Conservation (phyloP, 225 moss, liverwort and hornwort genomes). For the Polytrichum commune region DNA sequence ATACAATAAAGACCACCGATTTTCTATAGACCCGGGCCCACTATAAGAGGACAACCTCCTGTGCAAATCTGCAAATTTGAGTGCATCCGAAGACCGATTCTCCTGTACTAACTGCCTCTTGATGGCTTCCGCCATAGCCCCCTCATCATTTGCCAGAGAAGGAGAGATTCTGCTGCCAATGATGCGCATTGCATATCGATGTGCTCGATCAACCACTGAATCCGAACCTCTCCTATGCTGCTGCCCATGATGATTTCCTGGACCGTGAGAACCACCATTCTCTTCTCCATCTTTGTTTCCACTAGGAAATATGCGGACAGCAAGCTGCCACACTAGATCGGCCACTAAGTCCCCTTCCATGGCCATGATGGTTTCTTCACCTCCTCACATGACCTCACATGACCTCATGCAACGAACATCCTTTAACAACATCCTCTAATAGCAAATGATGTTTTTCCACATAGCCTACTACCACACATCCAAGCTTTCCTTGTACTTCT, state of each 20-base stretch:
- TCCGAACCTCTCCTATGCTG: slow-evolving; percentile 27
- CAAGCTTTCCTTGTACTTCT: no score
- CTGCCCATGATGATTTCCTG: not conserved
- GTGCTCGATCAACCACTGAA: slow-evolving; percentile 55
- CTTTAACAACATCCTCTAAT: not conserved
- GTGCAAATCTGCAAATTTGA: slow-evolving; percentile 90
- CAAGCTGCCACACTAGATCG: slow-evolving; percentile 93
- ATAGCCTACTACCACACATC: no score
- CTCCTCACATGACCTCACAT: not conserved
- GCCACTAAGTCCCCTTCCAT: slow-evolving; percentile 95
- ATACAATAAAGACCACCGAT: slow-evolving; percentile 87
- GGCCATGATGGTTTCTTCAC: not conserved
- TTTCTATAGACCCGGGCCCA: slow-evolving; percentile 83
- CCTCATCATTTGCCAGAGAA: slow-evolving; percentile 87
- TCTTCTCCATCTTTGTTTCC: slow-evolving; percentile 32
- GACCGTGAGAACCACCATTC: slow-evolving; percentile 21
- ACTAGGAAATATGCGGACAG: slow-evolving; percentile 73
- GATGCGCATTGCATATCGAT: slow-evolving; percentile 96
- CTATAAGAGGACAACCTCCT: slow-evolving; percentile 70
- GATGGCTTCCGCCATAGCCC: slow-evolving; percentile 93
- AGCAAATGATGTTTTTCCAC: no score
- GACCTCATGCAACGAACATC: not conserved
- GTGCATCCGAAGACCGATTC: slow-evolving; percentile 87
- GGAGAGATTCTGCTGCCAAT: slow-evolving; percentile 96
- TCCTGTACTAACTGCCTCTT: slow-evolving; percentile 93